Evolutionary conservation across 495 filamentous ascomycete species (phyloP).

Genomic region (Talaromyces trachyspermus): DNA sequence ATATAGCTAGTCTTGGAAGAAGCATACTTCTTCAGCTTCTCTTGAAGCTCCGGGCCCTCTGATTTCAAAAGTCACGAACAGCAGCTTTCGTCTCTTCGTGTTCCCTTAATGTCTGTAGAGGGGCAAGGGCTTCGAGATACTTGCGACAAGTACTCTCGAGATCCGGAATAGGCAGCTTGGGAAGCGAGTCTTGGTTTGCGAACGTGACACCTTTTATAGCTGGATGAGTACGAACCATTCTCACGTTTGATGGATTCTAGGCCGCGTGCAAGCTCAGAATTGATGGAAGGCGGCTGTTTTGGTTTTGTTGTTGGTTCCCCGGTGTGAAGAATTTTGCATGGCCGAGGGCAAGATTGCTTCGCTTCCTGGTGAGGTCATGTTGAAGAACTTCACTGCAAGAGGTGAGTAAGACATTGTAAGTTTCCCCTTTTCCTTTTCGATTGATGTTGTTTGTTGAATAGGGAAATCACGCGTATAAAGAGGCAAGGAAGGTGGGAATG

Average conservation of each 20-base stretch:
- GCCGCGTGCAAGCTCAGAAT: too few relatives aligned
- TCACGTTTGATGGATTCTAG: too few relatives aligned
- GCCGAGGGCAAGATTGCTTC: constrained; percentile 6
- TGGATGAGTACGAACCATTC: too few relatives aligned
- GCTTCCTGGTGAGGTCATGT: constrained; percentile 3
- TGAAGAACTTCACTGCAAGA: constrained; percentile 46
- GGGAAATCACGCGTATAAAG: constrained; percentile 56
- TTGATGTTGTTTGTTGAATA: constrained; percentile 14
- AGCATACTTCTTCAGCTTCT: constrained; percentile 90
- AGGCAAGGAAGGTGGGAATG: constrained; percentile 67
- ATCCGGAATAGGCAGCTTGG: constrained; percentile 92
- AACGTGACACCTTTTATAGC: constrained; percentile 58
- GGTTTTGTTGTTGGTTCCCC: neutral
- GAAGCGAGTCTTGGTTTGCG: constrained; percentile 78
- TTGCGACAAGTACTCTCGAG: constrained; percentile 71
- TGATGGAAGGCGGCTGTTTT: neutral
- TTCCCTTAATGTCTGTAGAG: constrained; percentile 73
- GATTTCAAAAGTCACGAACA: constrained; percentile 77
- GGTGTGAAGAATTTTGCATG: neutral
- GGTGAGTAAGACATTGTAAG: constrained; percentile 43
- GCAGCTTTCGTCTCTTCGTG: constrained; percentile 76
- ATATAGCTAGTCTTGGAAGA: constrained; percentile 90
- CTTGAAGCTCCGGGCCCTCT: constrained; percentile 81
- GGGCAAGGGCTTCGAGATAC: constrained; percentile 73
- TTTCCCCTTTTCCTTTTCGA: constrained; percentile 37